Base-by-base conservation (phyloP, 495 filamentous ascomycete species). In the Mycothermus thermophilus region DNA sequence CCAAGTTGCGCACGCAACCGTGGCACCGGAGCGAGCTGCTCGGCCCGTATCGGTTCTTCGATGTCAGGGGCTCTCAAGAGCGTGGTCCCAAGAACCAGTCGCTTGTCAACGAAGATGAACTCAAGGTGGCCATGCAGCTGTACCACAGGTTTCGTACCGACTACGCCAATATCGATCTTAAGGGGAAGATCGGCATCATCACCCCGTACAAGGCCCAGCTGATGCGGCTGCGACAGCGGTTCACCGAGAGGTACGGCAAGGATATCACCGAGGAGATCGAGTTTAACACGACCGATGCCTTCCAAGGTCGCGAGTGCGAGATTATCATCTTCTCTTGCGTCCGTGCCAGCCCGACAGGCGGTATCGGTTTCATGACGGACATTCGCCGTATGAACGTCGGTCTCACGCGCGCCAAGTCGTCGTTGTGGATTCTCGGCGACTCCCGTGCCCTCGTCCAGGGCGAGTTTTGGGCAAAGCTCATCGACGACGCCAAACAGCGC, bases 361-460 rank as follows among this genome's bases (percentile, higher is more conserved):
- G 92, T 47, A 93, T 97, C 50, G 90, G 90, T 67, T 97, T 97
- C 73, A 77, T 97, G 68, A 77, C 80, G 28, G 90, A 97, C 60
- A 93, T 97, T 50, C 77, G 90, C 33, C 90, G 90, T 73, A 97
- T 97, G 90, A 97, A 97, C 60, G 90, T 97, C 50, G 90, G 90
- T 62, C 64, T 97, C 27, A 97, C 90, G 6, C 75, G 90, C 66
- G 92, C 90, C 8, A 94, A 93, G 50, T 92, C 81, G 10, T 94
- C 86, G 2, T 67, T 97, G 17, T 97, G 85, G 77, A 85, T 97
- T 40, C 68, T 97, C 11, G 90, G 90, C 38, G 90, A 95, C 50
- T 88, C 92, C 1, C 66, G 77, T 24, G 79, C 84, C 18, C 64
- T 97, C 17, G 61, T 77, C 5, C 80, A 92, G 44, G 92, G 90